phyloP scores from a whole-genome alignment of 2,329 filamentous ascomycete species.

The Neonectria punicea region DNA sequence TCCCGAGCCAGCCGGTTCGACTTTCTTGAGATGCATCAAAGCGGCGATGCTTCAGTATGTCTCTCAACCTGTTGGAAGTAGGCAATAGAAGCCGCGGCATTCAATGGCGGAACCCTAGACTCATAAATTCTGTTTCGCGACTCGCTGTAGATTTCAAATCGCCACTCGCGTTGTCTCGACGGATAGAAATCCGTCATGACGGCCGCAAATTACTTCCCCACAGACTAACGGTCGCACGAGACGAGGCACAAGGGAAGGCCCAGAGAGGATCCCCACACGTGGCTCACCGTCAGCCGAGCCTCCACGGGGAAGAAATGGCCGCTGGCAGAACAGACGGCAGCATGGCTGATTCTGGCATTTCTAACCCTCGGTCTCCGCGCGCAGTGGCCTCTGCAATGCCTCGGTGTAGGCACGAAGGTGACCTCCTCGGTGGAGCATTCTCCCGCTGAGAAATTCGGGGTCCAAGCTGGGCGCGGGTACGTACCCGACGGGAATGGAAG shows the following conservation, averaged over 20 bases:
- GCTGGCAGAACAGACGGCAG: neutral
- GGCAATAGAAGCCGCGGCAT: neutral
- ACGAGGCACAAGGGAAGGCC: neutral
- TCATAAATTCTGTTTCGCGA: neutral
- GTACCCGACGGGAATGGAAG: neutral
- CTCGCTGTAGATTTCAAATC: neutral
- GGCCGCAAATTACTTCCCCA: neutral
- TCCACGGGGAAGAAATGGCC: neutral
- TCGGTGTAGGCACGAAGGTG: neutral
- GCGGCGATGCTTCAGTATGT: neutral
- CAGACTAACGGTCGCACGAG: neutral
- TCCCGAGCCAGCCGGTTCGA: neutral
- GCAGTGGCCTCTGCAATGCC: neutral
- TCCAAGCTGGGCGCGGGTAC: neutral
- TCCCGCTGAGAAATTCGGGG: neutral
- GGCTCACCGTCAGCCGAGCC: neutral
- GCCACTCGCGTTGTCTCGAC: neutral
- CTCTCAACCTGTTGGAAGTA: neutral
- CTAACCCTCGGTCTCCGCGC: neutral
- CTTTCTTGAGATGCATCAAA: neutral
- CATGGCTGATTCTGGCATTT: neutral
- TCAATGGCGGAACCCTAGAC: neutral
- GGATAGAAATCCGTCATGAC: neutral
- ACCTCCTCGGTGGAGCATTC: neutral
- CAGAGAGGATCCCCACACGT: neutral